phyloP scores from a whole-genome alignment of 83 land plant species.

The Picea abies region DNA sequence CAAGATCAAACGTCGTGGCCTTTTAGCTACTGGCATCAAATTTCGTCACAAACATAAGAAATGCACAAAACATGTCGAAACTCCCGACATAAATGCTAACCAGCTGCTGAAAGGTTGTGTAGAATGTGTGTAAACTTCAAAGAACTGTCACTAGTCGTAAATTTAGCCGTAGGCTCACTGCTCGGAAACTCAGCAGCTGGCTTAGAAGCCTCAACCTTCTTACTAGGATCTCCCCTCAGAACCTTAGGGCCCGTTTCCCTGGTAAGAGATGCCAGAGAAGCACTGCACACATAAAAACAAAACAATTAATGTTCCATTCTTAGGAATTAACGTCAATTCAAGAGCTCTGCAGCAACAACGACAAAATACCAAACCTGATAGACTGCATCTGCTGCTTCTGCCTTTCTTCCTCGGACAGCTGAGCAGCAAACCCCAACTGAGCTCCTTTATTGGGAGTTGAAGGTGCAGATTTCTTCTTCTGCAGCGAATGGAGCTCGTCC shows the following conservation, averaged over 20 bases:
- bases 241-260: constrained; percentile 71
- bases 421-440: background rate
- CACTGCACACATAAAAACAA: constrained; percentile 34
- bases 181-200: constrained; percentile 13
- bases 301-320: background rate
- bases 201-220: constrained; percentile 31
- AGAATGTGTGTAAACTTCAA: constrained; percentile 88
- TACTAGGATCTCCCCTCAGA: constrained; percentile 72
- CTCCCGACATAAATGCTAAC: constrained; percentile 18
- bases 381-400: constrained; percentile 80
- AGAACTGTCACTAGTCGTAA: constrained; percentile 68
- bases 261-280: constrained; percentile 39
- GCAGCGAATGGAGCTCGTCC: constrained; percentile 79
- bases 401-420: constrained; percentile 52
- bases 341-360: too few relatives aligned
- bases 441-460: constrained; percentile 46
- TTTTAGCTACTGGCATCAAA: too few relatives aligned
- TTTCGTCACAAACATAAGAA: too few relatives aligned
- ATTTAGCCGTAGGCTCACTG: too few relatives aligned
- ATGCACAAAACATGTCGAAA: too few relatives aligned
- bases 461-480: constrained; percentile 67
- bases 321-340: too few relatives aligned
- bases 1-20: too few relatives aligned
- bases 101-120: constrained; percentile 85
- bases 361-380: constrained; percentile 55